Evolutionary conservation across 208 protist genomes (phyloP).

Genomic region (Trypanosoma avium): DNA sequence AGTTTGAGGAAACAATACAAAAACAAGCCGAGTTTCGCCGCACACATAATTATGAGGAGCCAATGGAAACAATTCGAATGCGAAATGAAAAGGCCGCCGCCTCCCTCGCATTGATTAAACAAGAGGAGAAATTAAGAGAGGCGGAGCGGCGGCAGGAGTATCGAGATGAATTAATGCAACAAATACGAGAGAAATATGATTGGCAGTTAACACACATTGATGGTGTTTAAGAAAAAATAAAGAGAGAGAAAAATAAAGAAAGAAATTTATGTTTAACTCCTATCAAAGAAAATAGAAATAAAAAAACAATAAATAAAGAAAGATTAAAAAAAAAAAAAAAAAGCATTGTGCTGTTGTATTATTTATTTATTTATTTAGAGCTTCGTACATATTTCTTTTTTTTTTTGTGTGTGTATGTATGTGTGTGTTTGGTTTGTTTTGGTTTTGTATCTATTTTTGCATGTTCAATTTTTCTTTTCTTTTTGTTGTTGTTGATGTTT

Average conservation of each 20-base stretch:
- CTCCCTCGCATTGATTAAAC: conserved; percentile 46
- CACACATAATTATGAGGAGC: conserved; percentile 82
- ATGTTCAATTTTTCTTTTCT: not conserved
- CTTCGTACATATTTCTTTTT: not conserved
- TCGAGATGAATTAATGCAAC: conserved; percentile 69
- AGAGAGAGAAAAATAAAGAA: not conserved
- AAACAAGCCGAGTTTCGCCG: conserved; percentile 74
- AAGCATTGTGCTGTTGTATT: conserved; percentile 1
- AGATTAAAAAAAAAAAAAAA: not conserved
- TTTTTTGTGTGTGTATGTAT: not conserved
- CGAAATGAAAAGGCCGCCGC: conserved; percentile 68
- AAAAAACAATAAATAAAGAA: conserved; percentile 5
- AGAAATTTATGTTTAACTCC: not conserved
- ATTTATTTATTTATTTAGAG: not conserved
- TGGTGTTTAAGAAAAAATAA: conserved; percentile 30
- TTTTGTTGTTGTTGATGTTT: not conserved
- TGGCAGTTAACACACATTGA: conserved; percentile 70
- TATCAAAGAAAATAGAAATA: too few relatives aligned
- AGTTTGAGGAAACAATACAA: conserved; percentile 66
- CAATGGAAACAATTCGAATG: conserved; percentile 52
- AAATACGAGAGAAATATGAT: conserved; percentile 68
- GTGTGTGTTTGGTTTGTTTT: not conserved
- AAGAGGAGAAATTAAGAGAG: conserved; percentile 54
- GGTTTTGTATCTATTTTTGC: not conserved
- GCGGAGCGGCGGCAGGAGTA: conserved; percentile 60